Base-by-base conservation (phyloP, 768 basidiomycete genomes). In the Boletus speciosus region DNA sequence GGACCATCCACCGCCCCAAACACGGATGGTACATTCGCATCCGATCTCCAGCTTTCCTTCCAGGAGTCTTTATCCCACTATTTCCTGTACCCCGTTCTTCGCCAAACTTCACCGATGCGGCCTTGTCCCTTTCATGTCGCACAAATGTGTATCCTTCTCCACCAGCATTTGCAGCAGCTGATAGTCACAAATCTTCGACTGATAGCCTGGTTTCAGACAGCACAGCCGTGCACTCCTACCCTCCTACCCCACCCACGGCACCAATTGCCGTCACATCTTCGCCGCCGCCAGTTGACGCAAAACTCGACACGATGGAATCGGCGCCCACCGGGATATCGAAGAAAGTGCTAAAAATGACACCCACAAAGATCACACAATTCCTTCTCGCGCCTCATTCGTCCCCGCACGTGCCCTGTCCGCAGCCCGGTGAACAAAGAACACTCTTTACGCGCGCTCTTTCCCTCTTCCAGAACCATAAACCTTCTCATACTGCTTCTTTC, bases 21-120 rank as follows among this genome's bases (percentile, higher is more conserved):
- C 81, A 86, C 29, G 90, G 90, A 42, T 93, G 90, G 90, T 93
- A 92, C 68, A 83, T 93, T 55, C 86, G 86, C 39, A 72, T 93
- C 25, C 81, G 86, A 35, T 74, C 87, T 2, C 90, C 90, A 0
- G 61, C 76, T 5, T 91, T 90, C 58, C 85, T 88, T 1, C 84
- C 81, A 12, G 72, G 79, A 4, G 74, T 78, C 11, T 82, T 76
- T 56, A 85, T 85, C 29, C 77, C 82, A 1, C 63, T 85, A 8
- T 70, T 74, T 23, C 82, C 84, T 9, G 71, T 84, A 0, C 70
- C 79, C 4, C 72, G 69, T 25, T 68, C 70, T 27, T 78, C 80
- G 0, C 75, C 76, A 1, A 71, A 79, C 54, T 78, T 81, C 55
- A 69, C 71, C 7, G 78, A 83, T 6, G 83, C 78, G 0, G 75